Percentiles rank a stretch among this genome's conserved stretches.
phyloP scores from a whole-genome alignment of 805 yeast species.

The Spathaspora girioi region DNA sequence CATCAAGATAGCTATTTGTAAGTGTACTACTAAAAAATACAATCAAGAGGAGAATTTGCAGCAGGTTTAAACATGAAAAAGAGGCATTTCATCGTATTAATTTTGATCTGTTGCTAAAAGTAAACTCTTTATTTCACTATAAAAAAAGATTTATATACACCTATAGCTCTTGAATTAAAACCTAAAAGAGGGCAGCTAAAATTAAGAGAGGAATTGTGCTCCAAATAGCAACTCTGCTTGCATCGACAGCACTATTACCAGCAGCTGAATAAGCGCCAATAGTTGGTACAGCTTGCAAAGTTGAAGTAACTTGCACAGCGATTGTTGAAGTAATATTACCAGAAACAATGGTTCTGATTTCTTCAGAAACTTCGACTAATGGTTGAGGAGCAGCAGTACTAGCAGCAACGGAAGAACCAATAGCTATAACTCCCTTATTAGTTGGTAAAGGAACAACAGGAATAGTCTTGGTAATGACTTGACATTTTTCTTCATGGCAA shows the following conservation, averaged over 20 bases:
- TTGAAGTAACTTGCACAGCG: conserved; percentile 3
- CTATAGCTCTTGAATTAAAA: too few relatives aligned
- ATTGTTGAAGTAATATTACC: conserved; percentile 2
- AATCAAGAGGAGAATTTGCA: too few relatives aligned
- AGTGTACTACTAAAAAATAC: too few relatives aligned
- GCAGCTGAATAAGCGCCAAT: neutral
- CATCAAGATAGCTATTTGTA: too few relatives aligned
- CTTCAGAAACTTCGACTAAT: conserved; percentile 2
- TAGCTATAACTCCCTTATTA: conserved; percentile 1
- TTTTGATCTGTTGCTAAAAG: too few relatives aligned
- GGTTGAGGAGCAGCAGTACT: neutral
- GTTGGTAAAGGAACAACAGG: neutral
- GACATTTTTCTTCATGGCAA: neutral
- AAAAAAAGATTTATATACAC: too few relatives aligned
- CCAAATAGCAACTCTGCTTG: conserved; percentile 4
- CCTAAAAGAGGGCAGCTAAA: conserved; percentile 3
- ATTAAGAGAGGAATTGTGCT: conserved; percentile 6
- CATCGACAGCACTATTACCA: conserved; percentile 6
- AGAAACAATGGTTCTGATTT: conserved; percentile 3
- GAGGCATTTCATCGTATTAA: too few relatives aligned
- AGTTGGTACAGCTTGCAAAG: conserved; percentile 4
- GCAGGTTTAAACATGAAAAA: too few relatives aligned
- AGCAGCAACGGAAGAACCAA: neutral
- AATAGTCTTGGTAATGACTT: conserved; percentile 1
- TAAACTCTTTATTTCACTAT: too few relatives aligned